Evolutionary conservation across 2,329 filamentous ascomycete genomes (phyloP).

Genomic region (Diplocarpon mali): DNA sequence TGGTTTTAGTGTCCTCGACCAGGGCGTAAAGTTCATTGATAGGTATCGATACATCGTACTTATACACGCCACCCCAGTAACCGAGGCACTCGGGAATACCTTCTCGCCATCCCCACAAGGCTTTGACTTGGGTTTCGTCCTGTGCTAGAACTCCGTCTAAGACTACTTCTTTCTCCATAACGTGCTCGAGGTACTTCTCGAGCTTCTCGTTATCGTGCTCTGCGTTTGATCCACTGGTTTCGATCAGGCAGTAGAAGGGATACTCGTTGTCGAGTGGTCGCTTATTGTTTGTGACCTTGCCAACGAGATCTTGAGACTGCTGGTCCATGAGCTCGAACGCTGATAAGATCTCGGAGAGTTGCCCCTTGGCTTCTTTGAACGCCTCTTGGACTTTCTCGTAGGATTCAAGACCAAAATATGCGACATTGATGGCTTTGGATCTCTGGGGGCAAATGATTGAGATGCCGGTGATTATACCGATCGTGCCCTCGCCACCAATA

Average conservation of each 20-base stretch:
- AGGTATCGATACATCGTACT: slow-evolving; percentile 95
- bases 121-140: slow-evolving; percentile 78
- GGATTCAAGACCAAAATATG: slow-evolving; percentile 82
- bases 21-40: slow-evolving; percentile 76
- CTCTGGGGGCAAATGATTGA: slow-evolving; percentile 84
- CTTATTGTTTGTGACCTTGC: slow-evolving; percentile 62
- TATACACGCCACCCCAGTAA: slow-evolving; percentile 92
- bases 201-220: slow-evolving; percentile 93
- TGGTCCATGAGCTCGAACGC: slow-evolving; percentile 97
- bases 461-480: slow-evolving; percentile 85
- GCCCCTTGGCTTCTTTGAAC: slow-evolving; percentile 78
- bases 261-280: slow-evolving; percentile 72
- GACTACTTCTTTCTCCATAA: slow-evolving; percentile 81
- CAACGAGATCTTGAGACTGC: slow-evolving; percentile 67
- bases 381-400: slow-evolving; percentile 82
- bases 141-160: slow-evolving; percentile 84
- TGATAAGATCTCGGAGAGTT: slow-evolving; percentile 89
- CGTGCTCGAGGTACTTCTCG: slow-evolving; percentile 77
- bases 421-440: slow-evolving; percentile 83
- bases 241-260: slow-evolving; percentile 92
- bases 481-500: slow-evolving; percentile 88
- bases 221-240: slow-evolving; percentile 88
- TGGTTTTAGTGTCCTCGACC: slow-evolving; percentile 72
- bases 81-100: slow-evolving; percentile 81
- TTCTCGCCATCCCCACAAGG: slow-evolving; percentile 88